Base-by-base conservation (phyloP, 441 rosid species). In the Geranium incanum region DNA sequence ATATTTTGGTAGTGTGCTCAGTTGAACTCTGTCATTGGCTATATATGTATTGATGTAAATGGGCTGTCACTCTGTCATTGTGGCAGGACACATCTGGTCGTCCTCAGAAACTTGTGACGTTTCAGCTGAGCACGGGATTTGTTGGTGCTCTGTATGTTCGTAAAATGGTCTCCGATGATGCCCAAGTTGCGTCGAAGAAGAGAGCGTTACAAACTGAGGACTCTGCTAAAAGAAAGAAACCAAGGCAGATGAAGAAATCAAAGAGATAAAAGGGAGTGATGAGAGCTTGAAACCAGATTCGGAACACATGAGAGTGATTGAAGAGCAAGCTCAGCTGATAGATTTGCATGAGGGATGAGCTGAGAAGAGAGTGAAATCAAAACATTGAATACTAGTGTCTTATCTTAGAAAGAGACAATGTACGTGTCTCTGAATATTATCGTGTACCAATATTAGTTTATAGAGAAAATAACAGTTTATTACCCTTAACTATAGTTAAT, bases 51-150 rank as follows among this genome's bases (percentile, higher is more conserved):
- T 43, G 50, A 43, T 43, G n/a, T 45, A 45, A 45, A 6, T 45
- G 52, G 2, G 11, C 52, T 0, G 52, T 45, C 11, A 45, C 12
- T 9, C 8, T 78, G 45, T 69, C 36, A 2, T 69, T 66, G 1
- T 78, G 70, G 6, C 78, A 93, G 98, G 98, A 93, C 71, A 77
- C 79, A 28, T 63, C 6, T 12, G 98, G 96, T 9, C 81, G 81
- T 64, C 79, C 79, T 2, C 95, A 91, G 77, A 93, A 93, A 77
- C 74, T 81, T 70, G 74, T 87, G 19, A 67, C 48, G 64, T 76
- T 84, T 69, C 72, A 75, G 74, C 70, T 78, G 68, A 75, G 74
- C 36, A 69, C 77, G 0, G 93, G 88, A 64, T 4, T 45, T 45
- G 65, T 18, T 18, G 70, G 37, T 66, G 66, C 72, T 18, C 3